Percentiles rank a stretch among this genome's conserved stretches.
Conservation (phyloP, 306 rosid species). For the Neltuma alba region DNA sequence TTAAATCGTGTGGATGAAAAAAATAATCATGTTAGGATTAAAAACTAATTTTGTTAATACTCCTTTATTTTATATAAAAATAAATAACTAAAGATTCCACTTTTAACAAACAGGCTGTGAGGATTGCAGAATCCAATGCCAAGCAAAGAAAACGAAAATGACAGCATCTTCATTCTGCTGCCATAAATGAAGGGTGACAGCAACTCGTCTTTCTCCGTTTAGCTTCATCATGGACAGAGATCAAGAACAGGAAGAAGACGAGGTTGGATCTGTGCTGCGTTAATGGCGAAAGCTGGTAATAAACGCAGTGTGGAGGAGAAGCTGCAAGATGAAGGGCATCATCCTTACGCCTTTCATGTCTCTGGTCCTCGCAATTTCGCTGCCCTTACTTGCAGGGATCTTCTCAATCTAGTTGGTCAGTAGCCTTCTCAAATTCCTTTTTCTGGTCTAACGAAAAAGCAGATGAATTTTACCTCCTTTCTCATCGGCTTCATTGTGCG, state of each 20-base stretch:
- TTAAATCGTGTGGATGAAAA: too few species aligned
- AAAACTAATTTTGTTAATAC: too few species aligned
- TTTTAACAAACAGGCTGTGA: neutral
- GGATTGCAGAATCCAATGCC: neutral
- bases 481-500: neutral
- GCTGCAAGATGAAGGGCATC: constrained; percentile 55
- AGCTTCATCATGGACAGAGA: neutral
- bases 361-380: constrained; percentile 88
- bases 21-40: too few species aligned
- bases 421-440: constrained; percentile 36
- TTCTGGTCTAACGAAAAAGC: neutral
- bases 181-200: neutral
- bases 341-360: constrained; percentile 87
- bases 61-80: too few species aligned
- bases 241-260: constrained; percentile 13
- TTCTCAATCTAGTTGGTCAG: constrained; percentile 82
- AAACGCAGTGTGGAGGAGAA: too few species aligned
- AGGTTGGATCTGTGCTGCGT: constrained; percentile 19
- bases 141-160: neutral
- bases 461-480: neutral
- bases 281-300: too few species aligned
- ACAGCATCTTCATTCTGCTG: neutral
- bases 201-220: neutral
- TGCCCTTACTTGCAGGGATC: constrained; percentile 84
- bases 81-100: too few species aligned